These are phyloP conservation scores for Fusarium robinianum DNA, from an alignment of 2,329 filamentous ascomycete genomes.

Conservation along the genomic window DNA sequence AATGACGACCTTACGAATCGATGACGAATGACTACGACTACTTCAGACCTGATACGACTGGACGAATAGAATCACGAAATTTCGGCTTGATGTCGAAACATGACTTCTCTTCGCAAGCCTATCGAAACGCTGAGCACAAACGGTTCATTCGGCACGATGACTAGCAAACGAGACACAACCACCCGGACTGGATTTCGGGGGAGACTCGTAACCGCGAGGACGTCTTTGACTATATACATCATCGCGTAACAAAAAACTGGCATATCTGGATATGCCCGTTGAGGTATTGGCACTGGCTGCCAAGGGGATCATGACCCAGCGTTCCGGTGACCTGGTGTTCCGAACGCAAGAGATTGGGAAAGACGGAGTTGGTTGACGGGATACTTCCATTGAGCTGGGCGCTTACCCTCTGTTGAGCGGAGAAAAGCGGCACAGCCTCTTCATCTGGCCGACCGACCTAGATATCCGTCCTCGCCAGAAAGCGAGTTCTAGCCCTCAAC, in stretches of 20 bases:
- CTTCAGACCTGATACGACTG: conserved; percentile 41
- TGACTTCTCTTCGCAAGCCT: conserved; percentile 37
- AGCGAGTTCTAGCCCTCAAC: conserved; percentile 9
- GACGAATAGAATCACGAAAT: conserved; percentile 36
- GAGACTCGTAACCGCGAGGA: conserved; percentile 30
- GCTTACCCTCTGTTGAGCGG: conserved; percentile 41
- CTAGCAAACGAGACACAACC: conserved; percentile 23
- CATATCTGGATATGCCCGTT: conserved; percentile 48
- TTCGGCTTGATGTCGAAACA: conserved; percentile 42
- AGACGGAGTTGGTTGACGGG: conserved; percentile 37
- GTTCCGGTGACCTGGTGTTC: conserved; percentile 8
- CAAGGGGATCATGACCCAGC: conserved; percentile 43
- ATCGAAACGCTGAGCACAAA: conserved; percentile 34
- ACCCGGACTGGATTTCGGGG: conserved; percentile 39
- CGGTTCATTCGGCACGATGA: conserved; percentile 39
- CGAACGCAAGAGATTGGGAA: conserved; percentile 33
- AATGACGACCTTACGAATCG: conserved; percentile 50
- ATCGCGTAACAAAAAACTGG: conserved; percentile 43
- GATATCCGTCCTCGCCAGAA: conserved; percentile 6
- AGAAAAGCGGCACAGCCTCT: conserved; percentile 32
- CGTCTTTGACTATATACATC: conserved; percentile 40
- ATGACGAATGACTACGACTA: conserved; percentile 45
- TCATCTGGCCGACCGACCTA: conserved; percentile 30
- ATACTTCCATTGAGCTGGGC: conserved; percentile 39
- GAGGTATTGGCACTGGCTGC: conserved; percentile 52